Conservation (phyloP, 441 rosid species). For the Gossypium davidsonii region DNA sequence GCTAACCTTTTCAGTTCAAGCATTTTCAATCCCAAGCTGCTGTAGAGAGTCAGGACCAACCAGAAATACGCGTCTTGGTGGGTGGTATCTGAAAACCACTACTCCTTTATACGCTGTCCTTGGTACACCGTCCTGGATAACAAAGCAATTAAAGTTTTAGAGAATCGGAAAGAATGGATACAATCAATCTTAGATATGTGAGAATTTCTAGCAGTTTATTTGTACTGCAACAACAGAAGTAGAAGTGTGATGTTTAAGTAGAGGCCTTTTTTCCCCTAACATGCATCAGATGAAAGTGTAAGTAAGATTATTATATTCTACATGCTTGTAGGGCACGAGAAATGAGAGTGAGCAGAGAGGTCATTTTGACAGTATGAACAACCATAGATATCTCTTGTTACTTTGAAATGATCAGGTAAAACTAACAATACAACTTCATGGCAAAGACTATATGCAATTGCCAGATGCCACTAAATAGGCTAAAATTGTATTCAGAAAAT, state of each 20-base stretch:
- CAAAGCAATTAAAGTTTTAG: neutral
- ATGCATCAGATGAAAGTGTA: neutral
- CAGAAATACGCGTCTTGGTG: conserved; percentile 58
- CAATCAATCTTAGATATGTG: neutral
- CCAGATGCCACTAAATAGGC: neutral
- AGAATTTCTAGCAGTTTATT: neutral
- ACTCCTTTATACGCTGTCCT: conserved; percentile 87
- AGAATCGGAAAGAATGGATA: neutral
- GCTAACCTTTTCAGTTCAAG: conserved; percentile 26
- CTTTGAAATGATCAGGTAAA: neutral
- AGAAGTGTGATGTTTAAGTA: neutral
- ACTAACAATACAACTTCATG: neutral
- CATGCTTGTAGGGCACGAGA: neutral
- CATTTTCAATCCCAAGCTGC: conserved; percentile 55
- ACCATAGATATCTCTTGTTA: neutral
- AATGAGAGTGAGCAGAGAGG: neutral
- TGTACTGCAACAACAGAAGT: neutral
- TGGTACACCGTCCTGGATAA: conserved; percentile 78
- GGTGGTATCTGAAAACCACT: conserved; percentile 65
- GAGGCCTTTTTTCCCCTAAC: neutral
- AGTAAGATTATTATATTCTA: neutral
- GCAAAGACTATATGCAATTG: neutral
- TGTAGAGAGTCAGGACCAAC: conserved; percentile 60
- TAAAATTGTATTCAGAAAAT: neutral
- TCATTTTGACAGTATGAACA: neutral